A percentile compares a stretch with the other conserved stretches of the same genome.
Evolutionary conservation across 306 rosid genomes (phyloP).

Genomic region (Dalbergia cultrata): DNA sequence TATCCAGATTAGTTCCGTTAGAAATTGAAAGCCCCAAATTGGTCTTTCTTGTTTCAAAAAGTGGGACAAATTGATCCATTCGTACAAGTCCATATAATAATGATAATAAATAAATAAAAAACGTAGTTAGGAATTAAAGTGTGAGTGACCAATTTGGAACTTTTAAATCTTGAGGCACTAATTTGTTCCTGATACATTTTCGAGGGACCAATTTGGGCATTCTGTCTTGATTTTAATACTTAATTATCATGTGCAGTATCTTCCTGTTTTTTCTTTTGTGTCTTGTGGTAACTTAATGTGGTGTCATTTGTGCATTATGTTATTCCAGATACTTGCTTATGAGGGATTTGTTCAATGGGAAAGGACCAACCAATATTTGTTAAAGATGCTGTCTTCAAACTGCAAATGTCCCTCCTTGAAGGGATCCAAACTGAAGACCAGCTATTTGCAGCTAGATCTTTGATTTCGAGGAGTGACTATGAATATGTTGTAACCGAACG

Average conservation of each 20-base stretch:
- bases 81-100: too few relatives aligned
- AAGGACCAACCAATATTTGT: constrained; percentile 53
- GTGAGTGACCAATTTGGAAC: too few relatives aligned
- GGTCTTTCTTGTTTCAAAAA: too few relatives aligned
- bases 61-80: too few relatives aligned
- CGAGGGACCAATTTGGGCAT: too few relatives aligned
- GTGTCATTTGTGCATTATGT: constrained; percentile 21
- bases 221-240: neutral
- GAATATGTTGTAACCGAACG: constrained; percentile 90
- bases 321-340: constrained; percentile 40
- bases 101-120: too few relatives aligned
- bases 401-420: constrained; percentile 86
- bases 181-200: too few relatives aligned
- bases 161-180: too few relatives aligned
- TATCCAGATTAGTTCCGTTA: too few relatives aligned
- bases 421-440: constrained; percentile 72
- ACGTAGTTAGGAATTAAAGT: too few relatives aligned
- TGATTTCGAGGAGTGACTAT: constrained; percentile 83
- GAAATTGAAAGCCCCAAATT: too few relatives aligned
- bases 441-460: constrained; percentile 78
- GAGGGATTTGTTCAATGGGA: constrained; percentile 55
- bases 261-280: neutral
- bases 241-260: neutral
- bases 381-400: constrained; percentile 67
- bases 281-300: constrained; percentile 17